phyloP scores from a whole-genome alignment of 306 rosid genomes.

The Castanopsis chinensis region DNA sequence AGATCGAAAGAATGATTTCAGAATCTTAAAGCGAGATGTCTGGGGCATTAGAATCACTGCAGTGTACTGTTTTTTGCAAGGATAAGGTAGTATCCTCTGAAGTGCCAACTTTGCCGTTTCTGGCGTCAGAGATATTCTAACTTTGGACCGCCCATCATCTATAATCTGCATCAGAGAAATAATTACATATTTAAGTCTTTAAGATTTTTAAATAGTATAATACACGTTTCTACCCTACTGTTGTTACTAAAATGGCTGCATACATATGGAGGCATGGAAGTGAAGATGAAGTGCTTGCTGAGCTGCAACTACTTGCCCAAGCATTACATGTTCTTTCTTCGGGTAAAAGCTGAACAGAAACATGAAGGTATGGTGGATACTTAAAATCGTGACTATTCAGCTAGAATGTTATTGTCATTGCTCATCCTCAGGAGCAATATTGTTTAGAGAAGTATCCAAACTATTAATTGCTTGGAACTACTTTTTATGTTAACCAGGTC shows the following conservation, averaged over 20 bases:
- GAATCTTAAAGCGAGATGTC: slow-evolving; percentile 47
- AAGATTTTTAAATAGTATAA: slow-evolving; percentile 8
- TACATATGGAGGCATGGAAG: background rate
- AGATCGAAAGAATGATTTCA: slow-evolving; percentile 58
- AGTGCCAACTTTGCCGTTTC: slow-evolving; percentile 62
- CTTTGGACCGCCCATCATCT: slow-evolving; percentile 76
- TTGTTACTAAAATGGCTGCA: slow-evolving; percentile 1
- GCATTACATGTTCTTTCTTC: background rate
- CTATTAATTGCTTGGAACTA: background rate
- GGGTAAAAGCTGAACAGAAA: background rate
- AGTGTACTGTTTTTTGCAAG: slow-evolving; percentile 81
- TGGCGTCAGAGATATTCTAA: slow-evolving; percentile 62
- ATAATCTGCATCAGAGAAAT: slow-evolving; percentile 50
- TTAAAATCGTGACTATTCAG: background rate
- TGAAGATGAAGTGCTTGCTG: background rate
- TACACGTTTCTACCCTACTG: slow-evolving; percentile 12
- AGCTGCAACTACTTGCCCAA: background rate
- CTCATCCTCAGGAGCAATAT: background rate
- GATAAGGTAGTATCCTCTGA: slow-evolving; percentile 73
- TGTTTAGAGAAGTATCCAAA: background rate
- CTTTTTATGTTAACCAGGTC: background rate
- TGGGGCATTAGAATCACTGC: slow-evolving; percentile 82
- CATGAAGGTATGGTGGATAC: background rate
- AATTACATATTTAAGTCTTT: slow-evolving; percentile 3
- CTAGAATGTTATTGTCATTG: background rate